Base-by-base conservation (phyloP, 2,329 filamentous ascomycete species). In the Cordyceps militaris region DNA sequence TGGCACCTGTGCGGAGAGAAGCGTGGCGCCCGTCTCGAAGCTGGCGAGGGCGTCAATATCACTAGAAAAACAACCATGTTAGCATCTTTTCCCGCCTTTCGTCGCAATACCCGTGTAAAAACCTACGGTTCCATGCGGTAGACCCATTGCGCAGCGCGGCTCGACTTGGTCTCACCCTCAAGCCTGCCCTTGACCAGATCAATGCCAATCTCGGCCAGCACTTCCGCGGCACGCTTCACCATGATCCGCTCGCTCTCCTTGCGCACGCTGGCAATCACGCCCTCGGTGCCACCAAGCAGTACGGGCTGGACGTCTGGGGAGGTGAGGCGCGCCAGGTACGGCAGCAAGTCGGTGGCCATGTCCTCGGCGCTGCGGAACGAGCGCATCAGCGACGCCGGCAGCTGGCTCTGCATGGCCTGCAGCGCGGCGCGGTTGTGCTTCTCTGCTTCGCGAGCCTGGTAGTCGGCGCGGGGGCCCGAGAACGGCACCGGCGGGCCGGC, bases 41-140 rank as follows among this genome's bases (percentile, higher is more conserved):
- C 81, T 80, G 1, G 87, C 80, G 0, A 97, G 79, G 9, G 81
- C 78, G 71, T 99, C 94, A n/a, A 99, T 79, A 58, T 84, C 79
- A 47, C 81, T 84, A 43, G 16, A 2, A n/a, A 30, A 46, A 4
- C 16, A 40, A 26, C 4, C 13, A 26, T 32, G 28, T 60, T 36
- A 50, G 46, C 28, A 34, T 3, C 6, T 7, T 32, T 4, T 1
- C 59, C 11, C 19, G 14, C 65, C 59, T 68, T 61, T 49, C 26
- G 8, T n/a, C n/a, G n/a, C 7, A 10, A 19, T 19, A n/a, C 8
- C n/a, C 8, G 14, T 24, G 34, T n/a, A 32, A 26, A 32, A 53
- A 40, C 87, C 79, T 76, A 92, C 81, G 94, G 94, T 67, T 97
- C 93, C 89, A 99, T 92, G 55, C 94, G 85, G 71, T 96, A 97